Conservation (phyloP, 257 asterid species). For the Solanum sejunctum region DNA sequence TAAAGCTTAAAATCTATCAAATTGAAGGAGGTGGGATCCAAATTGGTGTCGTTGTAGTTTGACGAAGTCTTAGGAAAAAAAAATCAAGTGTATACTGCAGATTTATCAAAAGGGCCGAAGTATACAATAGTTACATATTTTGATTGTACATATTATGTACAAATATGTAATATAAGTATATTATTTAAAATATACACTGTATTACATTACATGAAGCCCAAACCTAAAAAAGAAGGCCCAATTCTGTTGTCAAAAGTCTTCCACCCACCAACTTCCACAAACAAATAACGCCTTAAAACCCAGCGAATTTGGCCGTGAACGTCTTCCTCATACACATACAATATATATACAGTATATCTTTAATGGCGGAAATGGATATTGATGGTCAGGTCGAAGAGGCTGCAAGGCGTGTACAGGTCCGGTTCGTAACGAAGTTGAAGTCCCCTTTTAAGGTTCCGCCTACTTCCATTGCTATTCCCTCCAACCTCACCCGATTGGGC, state of each 20-base stretch:
- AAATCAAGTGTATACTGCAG: not conserved
- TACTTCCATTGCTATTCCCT: conserved; percentile 60
- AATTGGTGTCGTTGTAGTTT: too few species aligned
- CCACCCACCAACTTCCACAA: not conserved
- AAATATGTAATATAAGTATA: too few species aligned
- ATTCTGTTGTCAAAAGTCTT: not conserved
- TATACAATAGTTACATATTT: not conserved
- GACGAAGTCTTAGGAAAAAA: too few species aligned
- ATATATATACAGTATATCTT: not conserved
- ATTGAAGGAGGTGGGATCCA: too few species aligned
- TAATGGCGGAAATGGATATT: conserved; percentile 23
- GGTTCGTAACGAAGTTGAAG: conserved; percentile 61
- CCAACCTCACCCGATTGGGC: conserved; percentile 59
- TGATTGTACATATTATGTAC: too few species aligned
- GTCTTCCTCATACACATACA: not conserved
- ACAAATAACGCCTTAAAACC: not conserved
- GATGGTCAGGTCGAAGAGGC: conserved; percentile 34
- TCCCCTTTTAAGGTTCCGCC: conserved; percentile 37
- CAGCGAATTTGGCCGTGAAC: not conserved
- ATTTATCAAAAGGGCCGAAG: not conserved
- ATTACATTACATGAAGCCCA: not conserved
- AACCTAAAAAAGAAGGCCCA: not conserved
- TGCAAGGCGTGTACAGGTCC: conserved; percentile 55
- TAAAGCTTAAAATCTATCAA: too few species aligned
- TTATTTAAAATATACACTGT: too few species aligned